These are phyloP conservation scores for Wickerhamomyces chaumierensis DNA, from an alignment of 805 yeast species.

Conservation along the genomic window DNA sequence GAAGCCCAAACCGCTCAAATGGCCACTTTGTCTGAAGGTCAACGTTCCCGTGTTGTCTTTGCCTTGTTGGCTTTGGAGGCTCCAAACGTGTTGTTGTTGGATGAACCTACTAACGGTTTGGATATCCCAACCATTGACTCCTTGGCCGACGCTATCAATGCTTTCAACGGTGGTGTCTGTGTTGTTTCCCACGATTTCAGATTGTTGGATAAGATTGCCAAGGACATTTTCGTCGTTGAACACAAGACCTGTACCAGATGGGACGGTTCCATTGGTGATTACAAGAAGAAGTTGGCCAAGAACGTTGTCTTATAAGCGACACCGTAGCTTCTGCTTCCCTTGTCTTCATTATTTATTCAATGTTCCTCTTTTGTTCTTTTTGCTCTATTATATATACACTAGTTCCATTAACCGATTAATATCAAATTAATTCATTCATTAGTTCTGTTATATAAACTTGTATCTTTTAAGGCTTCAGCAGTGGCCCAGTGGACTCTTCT, in stretches of 20 bases:
- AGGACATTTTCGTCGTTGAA: slow-evolving; percentile 95
- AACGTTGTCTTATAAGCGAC: slow-evolving; percentile 57
- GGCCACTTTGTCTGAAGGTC: slow-evolving; percentile 99
- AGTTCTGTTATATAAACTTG: too few relatives aligned
- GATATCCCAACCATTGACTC: slow-evolving; percentile 98
- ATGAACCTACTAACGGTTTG: slow-evolving; percentile 99
- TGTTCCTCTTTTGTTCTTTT: too few relatives aligned
- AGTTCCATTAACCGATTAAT: too few relatives aligned
- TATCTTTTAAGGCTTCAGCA: too few relatives aligned
- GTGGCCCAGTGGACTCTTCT: background rate
- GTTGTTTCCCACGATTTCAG: slow-evolving; percentile 99
- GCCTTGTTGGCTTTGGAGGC: slow-evolving; percentile 90
- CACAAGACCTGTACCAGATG: slow-evolving; percentile 92
- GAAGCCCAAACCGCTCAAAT: slow-evolving; percentile 97
- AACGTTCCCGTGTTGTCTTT: slow-evolving; percentile 97
- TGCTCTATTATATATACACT: too few relatives aligned
- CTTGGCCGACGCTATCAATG: slow-evolving; percentile 89
- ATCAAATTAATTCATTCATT: too few relatives aligned
- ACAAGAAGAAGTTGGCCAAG: slow-evolving; percentile 90
- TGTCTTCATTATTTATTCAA: too few relatives aligned
- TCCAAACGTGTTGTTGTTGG: slow-evolving; percentile 89
- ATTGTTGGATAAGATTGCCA: slow-evolving; percentile 91
- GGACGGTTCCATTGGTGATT: slow-evolving; percentile 84
- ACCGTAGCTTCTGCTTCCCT: background rate
- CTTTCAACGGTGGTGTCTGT: slow-evolving; percentile 95